phyloP scores from a whole-genome alignment of 352 stramenopile genomes.

The Phytophthora melonis region DNA sequence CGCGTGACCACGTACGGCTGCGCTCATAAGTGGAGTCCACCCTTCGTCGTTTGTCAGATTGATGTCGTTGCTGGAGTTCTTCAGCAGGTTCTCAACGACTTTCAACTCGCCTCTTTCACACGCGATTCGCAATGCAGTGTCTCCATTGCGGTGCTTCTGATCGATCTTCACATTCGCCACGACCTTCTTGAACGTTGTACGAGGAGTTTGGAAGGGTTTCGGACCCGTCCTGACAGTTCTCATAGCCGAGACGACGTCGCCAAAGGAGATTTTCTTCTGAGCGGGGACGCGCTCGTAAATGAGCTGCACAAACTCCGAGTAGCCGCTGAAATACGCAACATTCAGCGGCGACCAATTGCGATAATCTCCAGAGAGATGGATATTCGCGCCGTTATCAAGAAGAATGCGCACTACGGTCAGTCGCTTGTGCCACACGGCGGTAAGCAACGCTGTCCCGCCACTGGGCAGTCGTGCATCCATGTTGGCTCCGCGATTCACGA shows the following conservation, averaged over 20 bases:
- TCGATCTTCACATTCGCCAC: conserved; percentile 11
- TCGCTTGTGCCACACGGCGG: not conserved
- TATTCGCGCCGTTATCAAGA: conserved; percentile 21
- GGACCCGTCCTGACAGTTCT: not conserved
- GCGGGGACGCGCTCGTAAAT: conserved; percentile 15
- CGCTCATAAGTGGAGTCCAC: conserved; percentile 25
- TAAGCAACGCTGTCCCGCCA: conserved; percentile 17
- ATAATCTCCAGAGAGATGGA: conserved; percentile 31
- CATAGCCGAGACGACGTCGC: not conserved
- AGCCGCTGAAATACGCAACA: conserved; percentile 33
- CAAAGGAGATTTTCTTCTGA: not conserved
- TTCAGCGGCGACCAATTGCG: conserved; percentile 21
- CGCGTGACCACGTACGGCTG: not conserved
- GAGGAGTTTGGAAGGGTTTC: not conserved
- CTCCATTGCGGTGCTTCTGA: conserved; percentile 30
- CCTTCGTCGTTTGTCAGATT: conserved; percentile 14
- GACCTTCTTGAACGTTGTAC: not conserved
- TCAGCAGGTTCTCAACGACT: conserved; percentile 13
- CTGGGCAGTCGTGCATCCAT: conserved; percentile 16
- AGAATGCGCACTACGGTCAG: conserved; percentile 14
- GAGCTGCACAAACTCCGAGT: conserved; percentile 29
- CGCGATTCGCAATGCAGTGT: conserved; percentile 29
- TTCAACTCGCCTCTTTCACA: conserved; percentile 22
- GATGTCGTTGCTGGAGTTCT: conserved; percentile 23
- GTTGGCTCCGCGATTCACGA: conserved; percentile 1